phyloP scores from a whole-genome alignment of 1,284 basidiomycete species.

The Ceratobasidium sp. region DNA sequence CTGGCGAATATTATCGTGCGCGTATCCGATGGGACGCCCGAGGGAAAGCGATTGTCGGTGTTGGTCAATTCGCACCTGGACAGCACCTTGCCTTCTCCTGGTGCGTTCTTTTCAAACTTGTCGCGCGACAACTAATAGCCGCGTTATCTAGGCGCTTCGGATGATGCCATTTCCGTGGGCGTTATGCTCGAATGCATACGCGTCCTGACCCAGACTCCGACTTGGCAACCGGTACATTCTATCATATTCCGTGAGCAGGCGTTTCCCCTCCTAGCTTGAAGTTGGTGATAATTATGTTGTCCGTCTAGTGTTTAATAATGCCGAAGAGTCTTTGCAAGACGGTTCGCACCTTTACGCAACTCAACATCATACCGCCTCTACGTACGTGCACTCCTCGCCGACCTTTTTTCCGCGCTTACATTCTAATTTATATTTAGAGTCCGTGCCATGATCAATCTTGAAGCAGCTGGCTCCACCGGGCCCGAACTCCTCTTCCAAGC shows the following conservation, averaged over 20 bases:
- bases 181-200: slow-evolving; percentile 93
- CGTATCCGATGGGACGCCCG: slow-evolving; percentile 82
- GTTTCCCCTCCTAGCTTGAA: background rate
- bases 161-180: slow-evolving; percentile 89
- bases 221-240: slow-evolving; percentile 82
- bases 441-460: slow-evolving; percentile 91
- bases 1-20: slow-evolving; percentile 92
- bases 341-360: slow-evolving; percentile 94
- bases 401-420: slow-evolving; percentile 4
- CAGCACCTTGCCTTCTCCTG: slow-evolving; percentile 56
- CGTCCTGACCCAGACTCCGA: slow-evolving; percentile 80
- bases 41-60: slow-evolving; percentile 83
- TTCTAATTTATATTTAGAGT: slow-evolving; percentile 66
- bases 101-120: background rate
- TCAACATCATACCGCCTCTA: slow-evolving; percentile 80
- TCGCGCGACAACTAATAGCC: too few species aligned
- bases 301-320: slow-evolving; percentile 91
- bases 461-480: slow-evolving; percentile 92
- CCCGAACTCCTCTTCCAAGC: slow-evolving; percentile 96
- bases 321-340: slow-evolving; percentile 94
- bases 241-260: slow-evolving; percentile 82
- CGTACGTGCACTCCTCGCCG: slow-evolving; percentile 62
- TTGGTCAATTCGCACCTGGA: slow-evolving; percentile 94
- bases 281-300: background rate
- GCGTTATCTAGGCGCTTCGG: slow-evolving; percentile 81